Base-by-base conservation (phyloP, 108 stramenopile species). In the Cyclotella sp. region DNA sequence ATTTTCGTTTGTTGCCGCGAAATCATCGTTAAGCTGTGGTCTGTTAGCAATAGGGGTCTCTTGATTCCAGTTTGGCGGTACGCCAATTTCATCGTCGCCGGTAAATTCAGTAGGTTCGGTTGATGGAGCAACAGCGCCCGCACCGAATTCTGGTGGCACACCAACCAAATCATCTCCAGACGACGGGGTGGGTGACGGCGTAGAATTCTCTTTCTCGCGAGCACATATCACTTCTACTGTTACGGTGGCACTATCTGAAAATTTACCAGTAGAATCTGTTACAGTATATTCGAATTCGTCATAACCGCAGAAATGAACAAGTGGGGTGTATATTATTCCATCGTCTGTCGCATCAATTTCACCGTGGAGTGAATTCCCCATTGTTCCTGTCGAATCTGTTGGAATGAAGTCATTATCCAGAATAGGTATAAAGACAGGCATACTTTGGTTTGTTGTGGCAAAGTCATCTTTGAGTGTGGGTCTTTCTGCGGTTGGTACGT, bases 1-100 rank as follows among this genome's bases (percentile, higher is more conserved):
- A 46, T 45, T 52, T 62, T 75, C 39, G 41, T 42, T 65, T n/a
- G 64, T 75, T 42, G 42, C 55, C n/a, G 63, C 63, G 54, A 54
- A 75, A 26, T 75, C 73, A 39, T 75, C 64, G 42, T 64, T 55
- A 5, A 64, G 63, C 3, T 54, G n/a, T 13, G 21, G 63, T 16
- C n/a, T 43, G 29, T 72, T 22, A 24, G 22, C 51, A 24, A 15
- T 30, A 55, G 68, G 30, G 11, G n/a, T 22, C 6, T 14, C 21
- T 12, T 53, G 11, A 53, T 10, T 53, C 15, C 15, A n/a, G n/a
- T 53, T 19, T 19, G 9, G 14, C 7, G 52, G 52, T 6, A 53
- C 52, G 18, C 52, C 52, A 53, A 53, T n/a, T 6, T 7, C n/a
- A 53, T 53, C 52, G 21, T 53, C 52, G n/a, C 52, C 52, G 9